phyloP scores from a whole-genome alignment of 441 rosid genomes.

The Populus hybrid region DNA sequence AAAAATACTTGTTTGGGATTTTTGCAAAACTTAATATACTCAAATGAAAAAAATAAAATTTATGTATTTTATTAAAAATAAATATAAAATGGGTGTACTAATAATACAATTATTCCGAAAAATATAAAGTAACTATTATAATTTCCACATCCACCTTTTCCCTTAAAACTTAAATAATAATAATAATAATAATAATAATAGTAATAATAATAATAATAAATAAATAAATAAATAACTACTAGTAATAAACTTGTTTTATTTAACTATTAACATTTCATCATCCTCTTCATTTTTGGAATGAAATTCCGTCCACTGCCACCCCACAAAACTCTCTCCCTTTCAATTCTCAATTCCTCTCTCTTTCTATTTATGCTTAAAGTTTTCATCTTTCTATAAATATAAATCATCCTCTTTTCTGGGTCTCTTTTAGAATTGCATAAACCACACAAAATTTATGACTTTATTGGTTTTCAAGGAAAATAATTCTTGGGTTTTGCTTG shows the following conservation, averaged over 20 bases:
- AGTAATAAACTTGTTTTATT: background rate
- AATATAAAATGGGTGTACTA: no score
- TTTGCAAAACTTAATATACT: no score
- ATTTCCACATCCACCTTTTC: no score
- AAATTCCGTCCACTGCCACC: background rate
- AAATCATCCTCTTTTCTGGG: background rate
- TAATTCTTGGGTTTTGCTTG: slow-evolving; percentile 1
- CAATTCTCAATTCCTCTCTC: background rate
- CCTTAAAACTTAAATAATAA: no score
- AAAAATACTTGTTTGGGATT: no score
- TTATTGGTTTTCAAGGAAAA: background rate
- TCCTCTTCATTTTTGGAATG: background rate
- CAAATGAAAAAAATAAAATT: no score
- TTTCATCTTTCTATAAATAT: background rate
- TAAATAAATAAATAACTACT: background rate
- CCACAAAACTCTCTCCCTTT: background rate
- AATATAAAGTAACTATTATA: no score
- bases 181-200: no score
- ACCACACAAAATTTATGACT: background rate
- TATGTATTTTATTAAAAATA: no score
- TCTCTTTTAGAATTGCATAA: background rate
- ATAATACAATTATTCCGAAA: no score
- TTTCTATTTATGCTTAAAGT: background rate
- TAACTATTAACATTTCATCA: background rate
- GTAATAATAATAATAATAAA: no score